Conservation (phyloP, 2,329 filamentous ascomycete genomes). For the Colletotrichum lini region DNA sequence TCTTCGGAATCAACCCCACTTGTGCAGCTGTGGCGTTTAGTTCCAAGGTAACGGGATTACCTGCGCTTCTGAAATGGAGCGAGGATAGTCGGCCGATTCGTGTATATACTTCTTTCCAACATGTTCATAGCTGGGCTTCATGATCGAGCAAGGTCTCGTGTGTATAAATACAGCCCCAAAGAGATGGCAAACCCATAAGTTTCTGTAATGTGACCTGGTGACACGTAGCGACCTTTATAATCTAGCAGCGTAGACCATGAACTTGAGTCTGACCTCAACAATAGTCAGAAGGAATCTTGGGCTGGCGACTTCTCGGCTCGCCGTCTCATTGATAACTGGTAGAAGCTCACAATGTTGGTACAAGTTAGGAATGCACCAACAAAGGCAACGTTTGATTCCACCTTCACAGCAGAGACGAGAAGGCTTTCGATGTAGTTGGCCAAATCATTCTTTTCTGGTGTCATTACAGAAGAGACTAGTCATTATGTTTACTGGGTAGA, state of each 20-base stretch:
- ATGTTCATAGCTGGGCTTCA: not conserved
- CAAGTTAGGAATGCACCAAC: too few species aligned
- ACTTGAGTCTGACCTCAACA: too few species aligned
- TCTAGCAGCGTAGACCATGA: too few species aligned
- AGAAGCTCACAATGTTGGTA: too few species aligned
- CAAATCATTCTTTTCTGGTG: not conserved
- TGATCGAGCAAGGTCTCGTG: not conserved
- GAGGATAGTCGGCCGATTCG: constrained; percentile 6
- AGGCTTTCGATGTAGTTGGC: not conserved
- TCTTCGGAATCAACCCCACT: not conserved
- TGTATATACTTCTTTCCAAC: constrained; percentile 27
- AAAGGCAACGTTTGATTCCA: not conserved
- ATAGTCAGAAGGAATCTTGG: too few species aligned
- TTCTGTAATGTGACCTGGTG: not conserved
- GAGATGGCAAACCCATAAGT: not conserved
- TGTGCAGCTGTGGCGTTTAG: too few species aligned
- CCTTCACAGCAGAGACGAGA: not conserved
- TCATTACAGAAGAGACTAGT: constrained; percentile 14
- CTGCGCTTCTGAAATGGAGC: not conserved
- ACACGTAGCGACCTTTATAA: not conserved
- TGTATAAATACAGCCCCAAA: not conserved
- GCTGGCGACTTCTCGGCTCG: too few species aligned
- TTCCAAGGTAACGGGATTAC: not conserved
- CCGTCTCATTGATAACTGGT: too few species aligned
- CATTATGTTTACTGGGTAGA: constrained; percentile 6